Base-by-base conservation (phyloP, 2,329 filamentous ascomycete genomes). In the Phaeosphaeriaceae sp. region DNA sequence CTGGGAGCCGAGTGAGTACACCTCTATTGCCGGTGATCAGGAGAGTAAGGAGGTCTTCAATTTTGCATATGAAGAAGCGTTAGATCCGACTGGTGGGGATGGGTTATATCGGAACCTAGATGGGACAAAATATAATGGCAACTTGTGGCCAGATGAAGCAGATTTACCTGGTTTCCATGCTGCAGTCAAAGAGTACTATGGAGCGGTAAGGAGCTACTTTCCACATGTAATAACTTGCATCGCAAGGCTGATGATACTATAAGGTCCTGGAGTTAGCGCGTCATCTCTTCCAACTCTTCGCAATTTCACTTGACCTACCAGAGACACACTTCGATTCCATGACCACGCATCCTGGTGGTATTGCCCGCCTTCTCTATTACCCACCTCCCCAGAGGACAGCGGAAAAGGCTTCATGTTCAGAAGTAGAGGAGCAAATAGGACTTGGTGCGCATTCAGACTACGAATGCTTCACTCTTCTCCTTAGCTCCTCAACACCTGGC, bases 1-100 rank as follows among this genome's bases (percentile, higher is more conserved):
- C 1, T 78, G 68, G 66, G 75, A 77, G 51, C 74, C 74, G 3
- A 67, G 70, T 23, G 71, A 74, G 36, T 75, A 69, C 43, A 76
- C 74, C 0, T 74, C 69, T 8, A 67, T 76, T 15, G 74, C 74
- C 11, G 73, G 74, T 11, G 71, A 70, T 28, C 55, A 67, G 13
- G 74, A 77, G 57, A 71, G 70, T 0, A 77, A 77, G 47, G 72
- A 77, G 44, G 72, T 67, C 2, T 77, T 76, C 60, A 77, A 77
- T 42, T 76, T 71, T 59, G 70, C 73, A 6, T 78, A 78, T 46
- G 75, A 77, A 55, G 61, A 56, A 16, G 66, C 56, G 7, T 61
- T 77, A 5, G 76, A 77, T 46, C 63, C 60, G 2, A 71, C 61
- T 1, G 74, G 74, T 4, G 74, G 75, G 12, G 75, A 78, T 63